Base-by-base conservation (phyloP, 2,329 filamentous ascomycete genomes). In the Stagonosporopsis vannaccii region DNA sequence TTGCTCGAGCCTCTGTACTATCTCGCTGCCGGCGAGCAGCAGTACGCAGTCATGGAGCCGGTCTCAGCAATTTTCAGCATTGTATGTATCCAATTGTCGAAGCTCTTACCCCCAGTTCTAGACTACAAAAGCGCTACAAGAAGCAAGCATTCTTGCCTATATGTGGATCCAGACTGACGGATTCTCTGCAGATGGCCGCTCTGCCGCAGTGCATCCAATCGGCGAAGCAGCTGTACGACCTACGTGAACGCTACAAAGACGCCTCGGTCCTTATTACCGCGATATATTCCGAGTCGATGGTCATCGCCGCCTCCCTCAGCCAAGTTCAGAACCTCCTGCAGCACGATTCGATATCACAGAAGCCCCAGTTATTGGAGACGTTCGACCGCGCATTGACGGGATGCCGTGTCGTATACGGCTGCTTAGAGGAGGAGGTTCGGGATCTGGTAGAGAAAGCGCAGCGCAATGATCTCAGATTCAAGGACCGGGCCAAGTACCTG, bases 271-370 rank as follows among this genome's bases (percentile, higher is more conserved):
- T 69, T 8, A 74, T 75, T 42, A 69, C 67, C 6, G 63, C 70
- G 19, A 71, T 75, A 35, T 74, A 74, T 47, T 65, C 70, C 17
- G 73, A 75, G 45, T 71, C 70, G 4, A 70, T 72, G 60, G 65
- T 73, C 36, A 66, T 74, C 17, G 71, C 71, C 0, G 71, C 73
- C 7, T 72, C 70, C 2, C 51, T 75, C 2, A 66, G 66, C 4
- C 73, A 74, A 52, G 58, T 74, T 9, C 70, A 74, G 46, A 65
- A 51, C 42, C 61, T 75, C 2, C 43, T 74, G 3, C 59, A 72
- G 6, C 60, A 67, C 51, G 65, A 69, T 48, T 61, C 65, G n/a
- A 56, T 75, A 11, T 55, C 59, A 17, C 59, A 58, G 44, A 72
- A 70, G 32, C 70, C 71, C 2, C 65, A 72, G 51, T 59, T 75